Evolutionary conservation across 192 early-diverging fungal species (phyloP), one percentile per base, ranked within the genome.

Genomic region (Podila epigama): DNA sequence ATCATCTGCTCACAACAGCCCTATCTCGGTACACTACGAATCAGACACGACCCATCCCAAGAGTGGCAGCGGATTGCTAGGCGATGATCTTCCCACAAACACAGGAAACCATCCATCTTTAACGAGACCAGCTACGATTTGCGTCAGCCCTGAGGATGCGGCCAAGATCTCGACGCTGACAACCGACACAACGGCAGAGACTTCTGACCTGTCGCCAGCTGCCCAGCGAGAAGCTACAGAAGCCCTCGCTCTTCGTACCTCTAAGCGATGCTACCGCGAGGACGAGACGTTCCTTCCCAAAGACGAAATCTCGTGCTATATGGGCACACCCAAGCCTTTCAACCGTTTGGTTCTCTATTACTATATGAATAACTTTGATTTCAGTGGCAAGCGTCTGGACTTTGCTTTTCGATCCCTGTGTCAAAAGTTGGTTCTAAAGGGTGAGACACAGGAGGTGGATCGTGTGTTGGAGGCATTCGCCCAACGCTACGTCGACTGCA

Each of bases 391-490:
- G 66, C 83, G 88, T 28, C 77, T 98, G 16, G 95, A 97, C 66
- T 80, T 84, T 58, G 92, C 92, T 13, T 92, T 98, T 57, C 84
- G 96, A 75, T 60, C 67, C 25, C 72, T 98, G 54, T 95, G 95
- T 66, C 79, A 81, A 37, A 91, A 93, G 28, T 84, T 97, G 1
- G 88, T 89, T 22, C 79, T 99, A 58, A 92, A 92, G 51, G 97
- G 92, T 31, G 97, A 99, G 80, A 89, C 96, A 16, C 97, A 99
- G 75, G 87, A 93, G 57, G 90, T 99, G 33, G 95, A 95, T 80
- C 89, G 97, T 31, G 90, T 99, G 40, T 78, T 99, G 51, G 89
- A 90, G 59, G 91, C 84, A 20, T 91, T 98, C 81, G 87, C 95
- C n/a, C 80, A 85, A 58, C 85, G 92, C 2, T 98, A 91, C 71